Percentiles rank a stretch among this genome's conserved stretches.
These are phyloP conservation scores for Macroventuria anomochaeta DNA, from an alignment of 2,329 filamentous ascomycete genomes.

Conservation along the genomic window DNA sequence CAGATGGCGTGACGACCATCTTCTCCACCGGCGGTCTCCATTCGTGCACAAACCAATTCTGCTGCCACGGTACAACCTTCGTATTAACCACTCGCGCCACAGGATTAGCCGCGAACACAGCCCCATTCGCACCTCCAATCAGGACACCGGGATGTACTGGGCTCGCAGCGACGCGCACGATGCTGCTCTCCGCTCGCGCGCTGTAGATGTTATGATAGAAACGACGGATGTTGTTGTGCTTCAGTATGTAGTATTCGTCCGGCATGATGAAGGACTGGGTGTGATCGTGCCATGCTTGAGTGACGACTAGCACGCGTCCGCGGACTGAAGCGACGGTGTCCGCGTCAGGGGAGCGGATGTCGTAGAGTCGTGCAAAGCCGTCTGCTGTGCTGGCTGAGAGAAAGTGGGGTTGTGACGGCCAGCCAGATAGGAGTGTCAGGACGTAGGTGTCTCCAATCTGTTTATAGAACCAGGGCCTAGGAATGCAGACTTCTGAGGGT, in stretches of 20 bases:
- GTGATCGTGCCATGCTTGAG: slow-evolving; percentile 63
- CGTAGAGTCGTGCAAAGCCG: slow-evolving; percentile 62
- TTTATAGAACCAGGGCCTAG: slow-evolving; percentile 54
- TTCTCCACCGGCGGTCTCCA: slow-evolving; percentile 52
- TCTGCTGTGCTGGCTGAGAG: slow-evolving; percentile 61
- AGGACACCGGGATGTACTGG: slow-evolving; percentile 63
- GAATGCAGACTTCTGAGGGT: slow-evolving; percentile 7
- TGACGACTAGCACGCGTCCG: slow-evolving; percentile 56
- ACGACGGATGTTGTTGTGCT: slow-evolving; percentile 58
- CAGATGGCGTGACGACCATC: slow-evolving; percentile 7
- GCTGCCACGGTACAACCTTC: slow-evolving; percentile 60
- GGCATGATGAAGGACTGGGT: slow-evolving; percentile 60
- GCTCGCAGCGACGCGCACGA: slow-evolving; percentile 55
- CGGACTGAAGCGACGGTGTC: slow-evolving; percentile 57
- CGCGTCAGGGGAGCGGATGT: slow-evolving; percentile 56
- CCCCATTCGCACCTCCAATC: slow-evolving; percentile 60
- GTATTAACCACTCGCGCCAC: slow-evolving; percentile 57
- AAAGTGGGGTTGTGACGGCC: slow-evolving; percentile 61
- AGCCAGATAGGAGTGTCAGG: slow-evolving; percentile 56
- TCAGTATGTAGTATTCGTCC: slow-evolving; percentile 62
- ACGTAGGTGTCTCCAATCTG: slow-evolving; percentile 57
- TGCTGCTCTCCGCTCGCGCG: slow-evolving; percentile 46
- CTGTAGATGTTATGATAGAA: slow-evolving; percentile 57
- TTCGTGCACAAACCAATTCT: slow-evolving; percentile 65
- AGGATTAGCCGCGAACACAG: slow-evolving; percentile 60